Conservation (phyloP, 495 filamentous ascomycete species). For the Neurospora intermedia region DNA sequence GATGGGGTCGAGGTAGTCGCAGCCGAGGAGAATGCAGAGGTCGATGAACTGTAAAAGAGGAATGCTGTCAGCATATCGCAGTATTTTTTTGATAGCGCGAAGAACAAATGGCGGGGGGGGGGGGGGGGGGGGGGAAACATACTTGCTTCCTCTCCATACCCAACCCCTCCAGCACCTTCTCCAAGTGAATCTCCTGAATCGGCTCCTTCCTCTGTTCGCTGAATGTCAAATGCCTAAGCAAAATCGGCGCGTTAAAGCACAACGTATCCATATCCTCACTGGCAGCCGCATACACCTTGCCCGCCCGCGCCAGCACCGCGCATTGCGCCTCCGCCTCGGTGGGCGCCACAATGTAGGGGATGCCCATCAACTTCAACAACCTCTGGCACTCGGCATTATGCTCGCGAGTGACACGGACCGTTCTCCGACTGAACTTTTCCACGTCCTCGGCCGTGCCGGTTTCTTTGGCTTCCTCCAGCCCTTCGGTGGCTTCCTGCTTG, state of each 20-base stretch:
- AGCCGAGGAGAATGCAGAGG: constrained; percentile 94
- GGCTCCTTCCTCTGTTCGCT: constrained; percentile 95
- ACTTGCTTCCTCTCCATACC: constrained; percentile 79
- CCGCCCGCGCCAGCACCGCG: constrained; percentile 77
- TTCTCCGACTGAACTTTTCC: constrained; percentile 87
- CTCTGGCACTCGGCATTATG: constrained; percentile 92
- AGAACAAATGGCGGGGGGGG: neutral
- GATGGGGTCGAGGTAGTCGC: constrained; percentile 94
- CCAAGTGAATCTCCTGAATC: constrained; percentile 86
- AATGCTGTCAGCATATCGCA: neutral
- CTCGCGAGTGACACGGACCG: constrained; percentile 88
- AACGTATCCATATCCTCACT: constrained; percentile 99
- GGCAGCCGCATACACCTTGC: constrained; percentile 93
- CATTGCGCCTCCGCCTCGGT: constrained; percentile 98
- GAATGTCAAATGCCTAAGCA: constrained; percentile 89
- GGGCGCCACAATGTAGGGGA: constrained; percentile 88
- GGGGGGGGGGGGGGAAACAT: constrained; percentile 1
- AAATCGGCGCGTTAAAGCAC: constrained; percentile 85
- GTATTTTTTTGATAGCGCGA: neutral
- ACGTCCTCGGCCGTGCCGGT: constrained; percentile 94
- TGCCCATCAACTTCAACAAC: constrained; percentile 85
- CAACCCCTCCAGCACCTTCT: constrained; percentile 72
- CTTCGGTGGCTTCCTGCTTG: constrained; percentile 78
- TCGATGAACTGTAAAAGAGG: constrained; percentile 66
- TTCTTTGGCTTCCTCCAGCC: constrained; percentile 90